Conservation (phyloP, 164 flowering plant genomes). For the Amborella trichopoda region DNA sequence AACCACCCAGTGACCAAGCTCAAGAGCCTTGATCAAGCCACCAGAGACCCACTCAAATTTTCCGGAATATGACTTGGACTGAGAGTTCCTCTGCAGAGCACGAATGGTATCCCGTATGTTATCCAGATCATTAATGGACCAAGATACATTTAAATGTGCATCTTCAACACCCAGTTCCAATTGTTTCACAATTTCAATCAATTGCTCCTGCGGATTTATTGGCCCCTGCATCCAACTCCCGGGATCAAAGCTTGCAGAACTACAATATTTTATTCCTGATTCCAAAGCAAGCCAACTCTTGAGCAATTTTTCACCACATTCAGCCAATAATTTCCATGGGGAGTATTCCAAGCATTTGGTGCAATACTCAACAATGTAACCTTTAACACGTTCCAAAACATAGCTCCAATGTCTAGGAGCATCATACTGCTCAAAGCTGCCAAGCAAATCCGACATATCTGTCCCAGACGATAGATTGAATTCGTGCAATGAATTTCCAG, state of each 20-base stretch:
- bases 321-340: conserved; percentile 15
- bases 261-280: conserved; percentile 18
- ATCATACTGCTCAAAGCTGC: conserved; percentile 90
- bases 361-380: conserved; percentile 45
- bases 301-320: conserved; percentile 22
- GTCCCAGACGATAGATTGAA: conserved; percentile 81
- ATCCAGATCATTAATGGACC: conserved; percentile 40
- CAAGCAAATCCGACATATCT: conserved; percentile 91
- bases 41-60: conserved; percentile 98
- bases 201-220: conserved; percentile 20
- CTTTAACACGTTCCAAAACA: conserved; percentile 44
- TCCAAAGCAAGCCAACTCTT: conserved; percentile 45
- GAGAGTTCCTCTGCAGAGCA: conserved; percentile 36
- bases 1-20: conserved; percentile 91
- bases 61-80: conserved; percentile 27
- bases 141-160: conserved; percentile 25
- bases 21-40: conserved; percentile 68
- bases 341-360: conserved; percentile 33
- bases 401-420: conserved; percentile 44
- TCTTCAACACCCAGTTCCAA: conserved; percentile 23
- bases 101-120: conserved; percentile 20
- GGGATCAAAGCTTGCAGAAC: conserved; percentile 14
- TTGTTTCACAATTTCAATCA: conserved; percentile 46
- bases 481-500: conserved; percentile 76
- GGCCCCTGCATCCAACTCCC: conserved; percentile 23